Evolutionary conservation across 83 land plant species (phyloP).

Genomic region (Larix sibirica): DNA sequence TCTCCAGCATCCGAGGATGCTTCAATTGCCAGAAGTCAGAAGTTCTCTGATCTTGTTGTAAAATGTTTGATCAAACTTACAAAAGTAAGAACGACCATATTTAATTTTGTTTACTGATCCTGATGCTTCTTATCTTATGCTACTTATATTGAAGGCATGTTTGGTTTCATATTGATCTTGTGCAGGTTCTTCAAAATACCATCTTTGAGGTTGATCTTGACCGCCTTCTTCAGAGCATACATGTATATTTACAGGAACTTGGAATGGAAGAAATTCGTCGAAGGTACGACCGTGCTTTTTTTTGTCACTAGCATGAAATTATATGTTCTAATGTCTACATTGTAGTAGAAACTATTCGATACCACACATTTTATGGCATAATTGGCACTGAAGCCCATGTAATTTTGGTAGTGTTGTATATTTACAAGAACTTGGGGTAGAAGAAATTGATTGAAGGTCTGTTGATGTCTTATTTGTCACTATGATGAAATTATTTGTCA

Average conservation of each 20-base stretch:
- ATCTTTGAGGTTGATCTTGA: constrained; percentile 96
- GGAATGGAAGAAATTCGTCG: constrained; percentile 99
- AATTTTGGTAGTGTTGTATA: too few species aligned
- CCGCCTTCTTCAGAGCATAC: constrained; percentile 89
- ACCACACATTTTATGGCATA: too few species aligned
- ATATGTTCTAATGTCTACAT: too few species aligned
- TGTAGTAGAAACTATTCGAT: too few species aligned
- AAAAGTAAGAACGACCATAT: constrained; percentile 44
- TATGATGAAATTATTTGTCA: background rate
- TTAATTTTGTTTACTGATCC: background rate
- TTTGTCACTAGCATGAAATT: background rate
- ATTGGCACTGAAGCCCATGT: too few species aligned
- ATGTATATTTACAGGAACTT: constrained; percentile 88
- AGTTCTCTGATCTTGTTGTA: constrained; percentile 94
- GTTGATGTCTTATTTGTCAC: background rate
- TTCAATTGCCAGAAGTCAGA: constrained; percentile 64
- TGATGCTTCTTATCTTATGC: background rate
- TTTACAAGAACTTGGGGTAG: too few species aligned
- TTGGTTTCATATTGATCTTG: background rate
- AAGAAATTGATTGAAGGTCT: too few species aligned
- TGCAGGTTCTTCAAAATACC: constrained; percentile 87
- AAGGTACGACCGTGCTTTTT: constrained; percentile 40
- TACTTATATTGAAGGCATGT: background rate
- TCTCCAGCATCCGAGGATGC: constrained; percentile 65
- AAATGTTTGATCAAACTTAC: constrained; percentile 97